Evolutionary conservation across 805 yeast genomes (phyloP), one percentile per base, ranked within the genome.

Genomic region (Komagataella ulmi): DNA sequence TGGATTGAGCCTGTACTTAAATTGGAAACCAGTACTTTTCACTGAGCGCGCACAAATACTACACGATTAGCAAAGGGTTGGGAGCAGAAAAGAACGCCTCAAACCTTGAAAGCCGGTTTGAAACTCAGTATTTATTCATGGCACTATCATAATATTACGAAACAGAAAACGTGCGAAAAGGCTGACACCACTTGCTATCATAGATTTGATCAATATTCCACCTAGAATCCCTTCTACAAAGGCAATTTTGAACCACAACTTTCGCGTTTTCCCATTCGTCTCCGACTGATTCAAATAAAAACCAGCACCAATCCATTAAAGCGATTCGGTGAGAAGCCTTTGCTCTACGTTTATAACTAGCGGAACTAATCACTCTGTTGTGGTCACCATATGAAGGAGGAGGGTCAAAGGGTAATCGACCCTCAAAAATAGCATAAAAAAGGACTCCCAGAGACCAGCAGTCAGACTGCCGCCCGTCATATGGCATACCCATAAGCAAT

Each of bases 401-500:
- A 2, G 87, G 79, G 62, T 93, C 99, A 70, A 93, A 93, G 3
- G 99, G 99, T 49, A 93, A 70, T 52, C 97, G 65, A 46, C 88
- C 82, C 60, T 93, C 99, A 59, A 93, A 65, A 24, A 91, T 68
- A 1, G 95, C 80, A 61, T 89, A 93, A 1, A 90, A 67, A n/a
- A 90, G 70, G 2, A 93, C 98, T 2, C 99, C 99, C 7, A 90
- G 65, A 1, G 97, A 88, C 99, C 99, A 93, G 17, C 90, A 73
- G 64, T 93, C 99, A 49, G 93, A 84, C 56, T 87, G 80, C 50
- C 85, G 76, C 10, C 99, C 99, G 60, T 91, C 91, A 61, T 93
- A 93, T 6, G 88, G 84, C 52, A 87, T 73, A 1, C 98, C 98
- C 80, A 93, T 79, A 44, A 93, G 69, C 21, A 93, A 68, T 61